These are phyloP conservation scores for Rhododendron henanense DNA, from an alignment of 148 eudicot species.

Conservation along the genomic window DNA sequence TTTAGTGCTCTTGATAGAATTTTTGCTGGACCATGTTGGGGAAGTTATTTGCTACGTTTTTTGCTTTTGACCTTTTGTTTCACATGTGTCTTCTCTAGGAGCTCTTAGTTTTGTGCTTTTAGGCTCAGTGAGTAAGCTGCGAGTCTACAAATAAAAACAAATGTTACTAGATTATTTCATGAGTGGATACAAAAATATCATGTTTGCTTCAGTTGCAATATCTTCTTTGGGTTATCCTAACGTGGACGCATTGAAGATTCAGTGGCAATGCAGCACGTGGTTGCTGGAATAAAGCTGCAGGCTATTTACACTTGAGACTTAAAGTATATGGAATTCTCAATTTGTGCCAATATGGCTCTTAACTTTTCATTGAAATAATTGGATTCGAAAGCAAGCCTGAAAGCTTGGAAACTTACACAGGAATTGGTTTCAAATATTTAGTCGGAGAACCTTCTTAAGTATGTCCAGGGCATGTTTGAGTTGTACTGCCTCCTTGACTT, in stretches of 20 bases:
- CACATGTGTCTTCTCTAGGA: not conserved
- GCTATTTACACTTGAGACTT: not conserved
- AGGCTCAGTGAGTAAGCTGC: not conserved
- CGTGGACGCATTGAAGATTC: not conserved
- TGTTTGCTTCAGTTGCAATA: not conserved
- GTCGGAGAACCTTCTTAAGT: not conserved
- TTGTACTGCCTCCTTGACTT: not conserved
- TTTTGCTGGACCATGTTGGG: not conserved
- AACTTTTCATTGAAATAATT: not conserved
- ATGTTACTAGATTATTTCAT: not conserved
- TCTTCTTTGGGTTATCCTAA: not conserved
- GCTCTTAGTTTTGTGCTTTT: not conserved
- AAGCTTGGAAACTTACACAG: not conserved
- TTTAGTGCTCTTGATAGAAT: not conserved
- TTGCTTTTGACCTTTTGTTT: not conserved
- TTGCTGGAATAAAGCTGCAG: not conserved
- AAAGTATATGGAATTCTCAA: not conserved
- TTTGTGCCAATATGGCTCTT: not conserved
- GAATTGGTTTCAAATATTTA: not conserved
- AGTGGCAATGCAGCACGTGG: not conserved
- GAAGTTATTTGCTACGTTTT: not conserved
- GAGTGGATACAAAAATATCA: not conserved
- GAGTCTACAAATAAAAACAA: not conserved
- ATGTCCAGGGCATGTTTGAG: not conserved
- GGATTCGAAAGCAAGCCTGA: not conserved